Conservation (phyloP, 805 yeast genomes). For the Lipomyces anomalus region DNA sequence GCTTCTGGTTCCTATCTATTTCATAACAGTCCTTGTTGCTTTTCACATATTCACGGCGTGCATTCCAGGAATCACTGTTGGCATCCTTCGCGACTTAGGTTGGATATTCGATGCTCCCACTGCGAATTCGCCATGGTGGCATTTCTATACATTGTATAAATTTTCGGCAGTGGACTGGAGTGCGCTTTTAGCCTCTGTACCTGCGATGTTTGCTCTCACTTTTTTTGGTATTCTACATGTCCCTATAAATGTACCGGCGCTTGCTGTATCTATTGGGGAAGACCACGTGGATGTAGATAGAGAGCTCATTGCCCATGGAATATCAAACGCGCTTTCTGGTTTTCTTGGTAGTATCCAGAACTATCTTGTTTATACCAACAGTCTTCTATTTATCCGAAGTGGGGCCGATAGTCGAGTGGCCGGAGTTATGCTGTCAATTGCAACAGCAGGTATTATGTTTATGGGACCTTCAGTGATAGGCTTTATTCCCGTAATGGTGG, state of each 20-base stretch:
- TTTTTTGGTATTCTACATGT: conserved; percentile 95
- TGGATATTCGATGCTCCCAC: conserved; percentile 75
- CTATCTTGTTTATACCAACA: conserved; percentile 90
- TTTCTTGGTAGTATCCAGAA: conserved; percentile 83
- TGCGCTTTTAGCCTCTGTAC: conserved; percentile 60
- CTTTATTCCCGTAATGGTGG: conserved; percentile 90
- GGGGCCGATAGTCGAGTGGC: conserved; percentile 90
- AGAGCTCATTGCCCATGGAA: conserved; percentile 92
- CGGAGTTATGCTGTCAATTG: conserved; percentile 80
- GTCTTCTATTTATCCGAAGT: conserved; percentile 83
- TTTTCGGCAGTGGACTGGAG: conserved; percentile 70
- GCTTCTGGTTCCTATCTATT: conserved; percentile 68
- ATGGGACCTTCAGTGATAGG: conserved; percentile 92
- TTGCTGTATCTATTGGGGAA: conserved; percentile 83
- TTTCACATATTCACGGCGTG: conserved; percentile 65
- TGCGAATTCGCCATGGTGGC: conserved; percentile 77
- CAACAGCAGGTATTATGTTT: conserved; percentile 74
- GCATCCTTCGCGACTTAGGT: conserved; percentile 60
- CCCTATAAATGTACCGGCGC: conserved; percentile 95
- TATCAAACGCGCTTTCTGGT: conserved; percentile 82
- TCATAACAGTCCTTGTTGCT: conserved; percentile 59
- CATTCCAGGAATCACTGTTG: conserved; percentile 59
- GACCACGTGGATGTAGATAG: conserved; percentile 78
- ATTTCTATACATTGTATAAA: conserved; percentile 68
- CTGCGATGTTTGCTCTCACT: conserved; percentile 92